phyloP scores from a whole-genome alignment of 768 basidiomycete genomes.

The Asterophora parasitica region DNA sequence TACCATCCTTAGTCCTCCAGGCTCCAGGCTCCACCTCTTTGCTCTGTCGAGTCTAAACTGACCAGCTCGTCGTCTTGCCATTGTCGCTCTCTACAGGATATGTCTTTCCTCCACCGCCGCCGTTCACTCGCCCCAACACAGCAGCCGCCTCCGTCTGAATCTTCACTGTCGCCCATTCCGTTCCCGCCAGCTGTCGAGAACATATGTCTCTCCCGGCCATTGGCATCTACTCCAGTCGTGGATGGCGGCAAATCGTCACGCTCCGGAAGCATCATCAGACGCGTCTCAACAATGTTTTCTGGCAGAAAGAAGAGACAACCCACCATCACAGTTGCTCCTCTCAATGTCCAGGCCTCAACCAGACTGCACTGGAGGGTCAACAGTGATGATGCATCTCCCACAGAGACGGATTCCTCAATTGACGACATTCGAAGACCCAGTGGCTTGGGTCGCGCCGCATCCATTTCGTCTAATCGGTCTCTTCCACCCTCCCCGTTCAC shows the following conservation, averaged over 20 bases:
- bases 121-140: slow-evolving; percentile 11
- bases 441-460: slow-evolving; percentile 37
- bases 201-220: slow-evolving; percentile 7
- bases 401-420: slow-evolving; percentile 16
- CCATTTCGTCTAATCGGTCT: slow-evolving; percentile 31
- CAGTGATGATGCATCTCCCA: slow-evolving; percentile 10
- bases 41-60: too few species aligned
- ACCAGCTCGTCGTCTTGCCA: too few species aligned
- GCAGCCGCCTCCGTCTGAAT: slow-evolving; percentile 5
- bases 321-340: slow-evolving; percentile 3
- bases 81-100: background rate
- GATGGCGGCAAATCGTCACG: slow-evolving; percentile 8
- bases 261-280: slow-evolving; percentile 18
- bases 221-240: background rate
- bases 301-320: slow-evolving; percentile 13
- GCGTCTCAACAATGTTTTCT: slow-evolving; percentile 22
- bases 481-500: slow-evolving; percentile 32
- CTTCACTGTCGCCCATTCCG: slow-evolving; percentile 4
- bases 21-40: too few species aligned
- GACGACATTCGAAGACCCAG: slow-evolving; percentile 45
- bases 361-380: slow-evolving; percentile 12
- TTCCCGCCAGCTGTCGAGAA: slow-evolving; percentile 19
- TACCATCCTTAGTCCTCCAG: too few species aligned
- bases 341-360: slow-evolving; percentile 1
- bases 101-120: slow-evolving; percentile 17